phyloP scores from a whole-genome alignment of 2,329 filamentous ascomycete genomes.

The Arthrobotrys iridis region DNA sequence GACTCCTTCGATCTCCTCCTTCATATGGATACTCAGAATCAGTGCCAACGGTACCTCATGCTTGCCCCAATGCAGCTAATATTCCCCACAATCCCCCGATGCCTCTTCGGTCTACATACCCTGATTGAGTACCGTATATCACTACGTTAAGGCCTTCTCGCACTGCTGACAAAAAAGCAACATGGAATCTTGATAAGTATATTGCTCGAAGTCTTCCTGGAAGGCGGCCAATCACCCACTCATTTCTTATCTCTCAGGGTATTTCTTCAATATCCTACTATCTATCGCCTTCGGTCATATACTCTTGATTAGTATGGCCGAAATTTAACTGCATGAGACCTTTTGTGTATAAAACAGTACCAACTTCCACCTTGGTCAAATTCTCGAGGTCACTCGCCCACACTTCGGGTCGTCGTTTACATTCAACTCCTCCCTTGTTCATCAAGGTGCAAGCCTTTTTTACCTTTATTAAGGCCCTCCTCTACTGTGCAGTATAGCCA shows the following conservation, averaged over 20 bases:
- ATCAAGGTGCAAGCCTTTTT: neutral
- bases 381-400: constrained; percentile 1
- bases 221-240: neutral
- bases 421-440: constrained; percentile 3
- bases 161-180: neutral
- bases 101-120: too few relatives aligned
- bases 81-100: neutral
- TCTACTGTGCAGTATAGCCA: neutral
- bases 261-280: neutral
- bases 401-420: neutral
- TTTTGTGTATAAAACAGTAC: constrained; percentile 50
- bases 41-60: neutral
- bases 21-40: neutral
- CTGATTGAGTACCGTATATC: neutral
- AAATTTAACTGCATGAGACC: neutral
- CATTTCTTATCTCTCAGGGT: constrained; percentile 18
- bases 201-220: constrained; percentile 6
- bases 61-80: neutral
- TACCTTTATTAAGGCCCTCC: neutral
- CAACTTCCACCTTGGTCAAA: constrained; percentile 39
- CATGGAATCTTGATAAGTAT: constrained; percentile 27
- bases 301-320: constrained; percentile 4
- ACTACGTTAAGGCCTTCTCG: neutral
- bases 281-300: neutral
- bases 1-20: neutral